Percentiles rank a stretch among this genome's conserved stretches.
phyloP scores from a whole-genome alignment of 140 eudicot species.

The Anethum foeniculum region DNA sequence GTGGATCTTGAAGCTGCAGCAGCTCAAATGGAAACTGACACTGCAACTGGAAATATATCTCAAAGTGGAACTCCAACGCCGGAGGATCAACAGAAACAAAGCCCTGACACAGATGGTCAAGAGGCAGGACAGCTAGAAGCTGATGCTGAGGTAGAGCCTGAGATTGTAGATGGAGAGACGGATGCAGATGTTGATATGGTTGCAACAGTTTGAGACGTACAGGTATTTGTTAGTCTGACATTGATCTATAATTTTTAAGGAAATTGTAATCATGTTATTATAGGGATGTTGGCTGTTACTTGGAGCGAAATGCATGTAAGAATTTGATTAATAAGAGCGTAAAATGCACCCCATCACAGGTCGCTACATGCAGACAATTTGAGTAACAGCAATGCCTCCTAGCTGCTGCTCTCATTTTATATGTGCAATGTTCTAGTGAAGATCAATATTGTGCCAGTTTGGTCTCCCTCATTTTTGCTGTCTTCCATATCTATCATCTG shows the following conservation, averaged over 20 bases:
- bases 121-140: conserved; percentile 69
- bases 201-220: conserved; percentile 22
- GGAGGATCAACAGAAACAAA: conserved; percentile 55
- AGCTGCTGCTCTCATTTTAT: background rate
- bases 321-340: background rate
- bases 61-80: conserved; percentile 46
- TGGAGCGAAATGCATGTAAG: background rate
- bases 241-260: background rate
- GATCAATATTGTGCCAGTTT: background rate
- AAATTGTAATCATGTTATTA: background rate
- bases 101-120: conserved; percentile 63
- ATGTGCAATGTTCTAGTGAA: background rate
- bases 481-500: background rate
- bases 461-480: background rate
- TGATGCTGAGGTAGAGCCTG: conserved; percentile 47
- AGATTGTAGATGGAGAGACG: conserved; percentile 62
- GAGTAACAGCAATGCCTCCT: background rate
- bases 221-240: background rate
- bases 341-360: background rate
- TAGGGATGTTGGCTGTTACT: background rate
- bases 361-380: background rate
- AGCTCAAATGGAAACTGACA: conserved; percentile 58
- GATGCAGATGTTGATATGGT: conserved; percentile 55
- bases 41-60: conserved; percentile 35
- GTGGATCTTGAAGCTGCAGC: conserved; percentile 48